Conservation (phyloP, 2,329 filamentous ascomycete genomes). For the Coleophoma cylindrospora region DNA sequence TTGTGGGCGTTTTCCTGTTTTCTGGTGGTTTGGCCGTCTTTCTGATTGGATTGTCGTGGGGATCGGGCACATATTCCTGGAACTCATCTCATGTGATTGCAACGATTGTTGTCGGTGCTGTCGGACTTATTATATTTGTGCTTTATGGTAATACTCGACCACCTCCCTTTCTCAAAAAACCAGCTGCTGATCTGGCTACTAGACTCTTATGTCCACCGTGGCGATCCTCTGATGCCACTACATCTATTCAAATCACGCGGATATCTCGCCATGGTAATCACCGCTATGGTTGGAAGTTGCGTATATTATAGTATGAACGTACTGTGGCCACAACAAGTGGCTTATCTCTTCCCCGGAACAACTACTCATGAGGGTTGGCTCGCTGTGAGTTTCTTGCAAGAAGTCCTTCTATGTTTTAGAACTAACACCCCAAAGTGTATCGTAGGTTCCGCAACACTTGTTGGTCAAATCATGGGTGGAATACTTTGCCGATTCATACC, state of each 20-base stretch:
- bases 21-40: slow-evolving; percentile 33
- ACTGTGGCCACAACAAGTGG: slow-evolving; percentile 31
- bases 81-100: slow-evolving; percentile 20
- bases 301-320: slow-evolving; percentile 33
- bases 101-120: slow-evolving; percentile 2
- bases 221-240: slow-evolving; percentile 31
- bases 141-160: neutral
- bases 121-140: slow-evolving; percentile 1
- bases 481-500: slow-evolving; percentile 29
- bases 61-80: slow-evolving; percentile 35
- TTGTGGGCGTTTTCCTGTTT: slow-evolving; percentile 28
- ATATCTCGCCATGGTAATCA: slow-evolving; percentile 27
- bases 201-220: slow-evolving; percentile 12
- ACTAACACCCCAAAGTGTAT: slow-evolving; percentile 1
- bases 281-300: slow-evolving; percentile 28
- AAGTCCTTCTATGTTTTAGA: too few relatives aligned
- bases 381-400: neutral
- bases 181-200: too few relatives aligned
- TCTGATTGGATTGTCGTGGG: slow-evolving; percentile 38
- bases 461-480: slow-evolving; percentile 21
- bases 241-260: slow-evolving; percentile 26
- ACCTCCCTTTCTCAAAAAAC: too few relatives aligned
- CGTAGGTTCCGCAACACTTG: slow-evolving; percentile 3
- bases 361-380: slow-evolving; percentile 6
- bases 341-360: slow-evolving; percentile 4